Conservation (phyloP, 768 basidiomycete species). For the Rossbeevera mucosa region DNA sequence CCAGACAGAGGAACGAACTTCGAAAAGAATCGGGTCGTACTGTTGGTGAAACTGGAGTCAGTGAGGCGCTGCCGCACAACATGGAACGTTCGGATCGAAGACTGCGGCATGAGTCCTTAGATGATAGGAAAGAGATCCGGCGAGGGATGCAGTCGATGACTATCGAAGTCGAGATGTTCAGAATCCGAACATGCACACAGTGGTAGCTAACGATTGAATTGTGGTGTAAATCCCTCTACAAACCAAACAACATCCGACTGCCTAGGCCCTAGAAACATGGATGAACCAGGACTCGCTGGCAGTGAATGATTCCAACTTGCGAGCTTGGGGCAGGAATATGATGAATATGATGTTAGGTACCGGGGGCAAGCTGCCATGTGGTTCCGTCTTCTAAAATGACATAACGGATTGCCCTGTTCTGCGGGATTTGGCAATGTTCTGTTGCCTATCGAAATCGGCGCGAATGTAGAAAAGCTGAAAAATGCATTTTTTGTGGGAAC, state of each 20-base stretch:
- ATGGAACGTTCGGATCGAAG: background rate
- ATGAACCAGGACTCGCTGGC: background rate
- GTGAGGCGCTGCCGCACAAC: background rate
- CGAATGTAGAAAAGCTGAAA: background rate
- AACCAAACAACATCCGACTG: background rate
- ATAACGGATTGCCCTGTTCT: background rate
- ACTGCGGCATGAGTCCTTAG: background rate
- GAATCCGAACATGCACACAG: background rate
- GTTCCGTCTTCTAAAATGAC: background rate
- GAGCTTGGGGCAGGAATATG: background rate
- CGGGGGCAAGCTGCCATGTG: background rate
- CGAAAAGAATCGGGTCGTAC: background rate
- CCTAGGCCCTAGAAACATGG: background rate
- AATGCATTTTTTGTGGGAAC: background rate
- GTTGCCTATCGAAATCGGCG: background rate
- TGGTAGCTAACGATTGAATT: background rate
- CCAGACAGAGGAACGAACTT: background rate
- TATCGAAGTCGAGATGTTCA: background rate
- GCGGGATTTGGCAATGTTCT: background rate
- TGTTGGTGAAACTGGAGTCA: background rate
- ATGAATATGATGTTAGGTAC: background rate
- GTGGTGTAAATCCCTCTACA: background rate
- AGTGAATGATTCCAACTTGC: background rate
- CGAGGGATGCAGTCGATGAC: background rate
- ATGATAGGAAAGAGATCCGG: background rate